Percentiles rank a stretch among this genome's conserved stretches.
phyloP scores from a whole-genome alignment of 2,329 filamentous ascomycete genomes.

The Fusarium sp. region DNA sequence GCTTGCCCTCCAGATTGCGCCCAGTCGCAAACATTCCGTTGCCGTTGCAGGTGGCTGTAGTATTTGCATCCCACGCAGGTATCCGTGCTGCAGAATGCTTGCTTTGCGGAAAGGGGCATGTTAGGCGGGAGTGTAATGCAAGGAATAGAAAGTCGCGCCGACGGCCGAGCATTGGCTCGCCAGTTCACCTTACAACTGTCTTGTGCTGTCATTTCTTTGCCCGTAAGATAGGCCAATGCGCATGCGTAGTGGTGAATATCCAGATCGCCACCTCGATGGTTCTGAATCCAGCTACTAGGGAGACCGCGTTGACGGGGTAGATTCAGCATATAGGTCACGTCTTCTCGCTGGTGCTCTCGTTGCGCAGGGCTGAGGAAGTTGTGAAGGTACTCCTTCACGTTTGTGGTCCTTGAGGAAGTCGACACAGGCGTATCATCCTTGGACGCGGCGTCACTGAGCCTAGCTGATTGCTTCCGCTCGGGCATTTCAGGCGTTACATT shows the following conservation, averaged over 20 bases:
- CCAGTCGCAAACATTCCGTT: conserved; percentile 49
- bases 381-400: conserved; percentile 45
- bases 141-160: conserved; percentile 42
- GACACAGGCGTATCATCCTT: not conserved
- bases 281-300: conserved; percentile 46
- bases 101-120: conserved; percentile 36
- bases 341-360: conserved; percentile 35
- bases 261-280: conserved; percentile 41
- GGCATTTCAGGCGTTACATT: not conserved
- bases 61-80: conserved; percentile 55
- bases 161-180: conserved; percentile 1
- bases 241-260: conserved; percentile 47
- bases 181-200: conserved; percentile 35
- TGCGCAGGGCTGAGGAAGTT: conserved; percentile 40
- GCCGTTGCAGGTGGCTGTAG: conserved; percentile 43
- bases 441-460: not conserved
- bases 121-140: conserved; percentile 49
- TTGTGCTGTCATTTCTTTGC: conserved; percentile 42
- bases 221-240: conserved; percentile 53
- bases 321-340: conserved; percentile 44
- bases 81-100: conserved; percentile 36
- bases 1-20: not conserved
- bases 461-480: conserved; percentile 13
- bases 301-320: conserved; percentile 47
- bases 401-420: not conserved